Base-by-base conservation (phyloP, 768 basidiomycete species). In the Lactarius psammicola region DNA sequence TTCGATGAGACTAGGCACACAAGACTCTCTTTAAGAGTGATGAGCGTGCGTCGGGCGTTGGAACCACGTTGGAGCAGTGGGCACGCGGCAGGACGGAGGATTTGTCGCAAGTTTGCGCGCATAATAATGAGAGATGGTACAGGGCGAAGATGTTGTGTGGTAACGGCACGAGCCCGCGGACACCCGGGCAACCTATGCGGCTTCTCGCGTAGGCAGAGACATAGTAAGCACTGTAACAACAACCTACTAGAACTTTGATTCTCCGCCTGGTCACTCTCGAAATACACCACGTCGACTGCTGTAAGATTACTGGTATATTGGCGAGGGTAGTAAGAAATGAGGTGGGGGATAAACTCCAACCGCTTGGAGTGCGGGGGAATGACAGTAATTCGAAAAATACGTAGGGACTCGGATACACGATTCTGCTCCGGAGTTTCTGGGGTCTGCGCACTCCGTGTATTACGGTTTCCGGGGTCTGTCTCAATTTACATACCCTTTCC, bases 1-100 rank as follows among this genome's bases (percentile, higher is more conserved):
- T 23, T 23, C 11, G 42, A 7, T 38, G 42, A 36, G 30, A 61
- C 1, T 3, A 20, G 28, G 40, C 63, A 23, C 33, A 70, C 69
- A 54, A 65, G 51, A 42, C 3, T 59, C 23, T 70, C 42, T 59
- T 49, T 62, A 11, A 70, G 54, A 17, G 64, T 70, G 46, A 69
- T 38, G 58, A 70, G 11, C 15, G 58, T 60, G 60, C 69, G 67
- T 15, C 49, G 44, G 38, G 60, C 13, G 15, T 26, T 51, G 42
- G 40, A 11, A 36, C 7, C 10, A 44, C 30, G 56, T 1, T n/a
- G 7, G 40, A 28, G 31, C 40, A 26, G 26, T 2, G n/a, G 59
- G 11, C n/a, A 30, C 3, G 56, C 26, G 30, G 36, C 15, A 33
- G 59, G 40, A 38, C 46, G 62, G 9, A 64, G 34, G 26, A 36